Evolutionary conservation across 345 rosid species (phyloP).

Genomic region (Populus ilicifolia): DNA sequence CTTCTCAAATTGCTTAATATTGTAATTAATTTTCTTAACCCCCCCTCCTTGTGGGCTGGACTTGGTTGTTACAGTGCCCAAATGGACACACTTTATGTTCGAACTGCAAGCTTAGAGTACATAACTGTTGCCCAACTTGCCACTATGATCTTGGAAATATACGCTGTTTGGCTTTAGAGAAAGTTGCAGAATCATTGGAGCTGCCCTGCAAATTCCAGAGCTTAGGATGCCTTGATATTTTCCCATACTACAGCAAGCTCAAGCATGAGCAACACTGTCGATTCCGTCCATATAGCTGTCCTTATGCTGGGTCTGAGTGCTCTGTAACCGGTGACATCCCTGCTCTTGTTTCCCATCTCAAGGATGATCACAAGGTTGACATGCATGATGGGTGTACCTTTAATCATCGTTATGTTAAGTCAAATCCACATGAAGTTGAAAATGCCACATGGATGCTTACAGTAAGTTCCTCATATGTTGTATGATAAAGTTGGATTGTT

Average conservation of each 20-base stretch:
- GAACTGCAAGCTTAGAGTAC: constrained; percentile 58
- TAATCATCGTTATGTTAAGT: constrained; percentile 75
- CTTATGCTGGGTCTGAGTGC: constrained; percentile 78
- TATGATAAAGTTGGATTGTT: not conserved
- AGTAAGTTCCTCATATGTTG: constrained; percentile 35
- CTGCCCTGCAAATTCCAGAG: constrained; percentile 55
- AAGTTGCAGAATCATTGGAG: constrained; percentile 57
- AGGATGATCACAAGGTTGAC: constrained; percentile 77
- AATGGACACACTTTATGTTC: constrained; percentile 60
- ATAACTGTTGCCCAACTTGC: constrained; percentile 54
- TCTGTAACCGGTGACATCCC: constrained; percentile 55
- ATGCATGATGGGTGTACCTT: constrained; percentile 80
- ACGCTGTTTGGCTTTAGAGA: constrained; percentile 64
- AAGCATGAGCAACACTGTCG: constrained; percentile 57
- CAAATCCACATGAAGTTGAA: constrained; percentile 77
- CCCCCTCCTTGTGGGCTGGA: not conserved
- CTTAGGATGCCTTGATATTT: constrained; percentile 54
- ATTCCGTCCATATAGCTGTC: constrained; percentile 65
- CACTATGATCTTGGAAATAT: constrained; percentile 60
- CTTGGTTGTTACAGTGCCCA: constrained; percentile 45
- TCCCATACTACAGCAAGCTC: constrained; percentile 57
- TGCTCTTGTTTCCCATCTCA: constrained; percentile 60
- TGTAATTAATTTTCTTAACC: not conserved
- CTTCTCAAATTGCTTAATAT: not conserved
- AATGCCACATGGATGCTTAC: constrained; percentile 83